A percentile compares a stretch with the other conserved stretches of the same genome.
phyloP scores from a whole-genome alignment of 306 rosid genomes.

The Begonia loranthoides region DNA sequence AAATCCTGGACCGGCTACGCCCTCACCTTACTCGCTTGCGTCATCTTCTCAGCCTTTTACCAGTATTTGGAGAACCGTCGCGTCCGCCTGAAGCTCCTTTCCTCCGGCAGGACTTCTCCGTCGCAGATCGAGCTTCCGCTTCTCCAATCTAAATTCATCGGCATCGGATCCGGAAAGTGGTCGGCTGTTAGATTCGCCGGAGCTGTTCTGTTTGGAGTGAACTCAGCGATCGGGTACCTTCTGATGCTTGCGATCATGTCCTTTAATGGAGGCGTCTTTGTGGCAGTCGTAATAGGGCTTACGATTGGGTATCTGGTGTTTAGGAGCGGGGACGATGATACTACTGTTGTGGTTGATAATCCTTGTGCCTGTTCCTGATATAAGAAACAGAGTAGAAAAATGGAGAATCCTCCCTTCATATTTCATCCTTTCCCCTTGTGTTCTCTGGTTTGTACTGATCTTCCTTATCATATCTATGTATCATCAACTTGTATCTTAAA shows the following conservation, averaged over 20 bases:
- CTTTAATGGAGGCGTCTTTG: slow-evolving; percentile 74
- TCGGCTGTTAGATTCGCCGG: slow-evolving; percentile 30
- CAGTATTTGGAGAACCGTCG: slow-evolving; percentile 71
- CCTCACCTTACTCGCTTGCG: slow-evolving; percentile 51
- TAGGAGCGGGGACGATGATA: slow-evolving; percentile 47
- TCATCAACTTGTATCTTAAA: too few species aligned
- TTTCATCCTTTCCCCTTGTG: too few species aligned
- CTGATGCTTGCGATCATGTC: slow-evolving; percentile 90
- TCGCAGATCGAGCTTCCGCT: slow-evolving; percentile 46
- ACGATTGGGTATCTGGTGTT: slow-evolving; percentile 53
- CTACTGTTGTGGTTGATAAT: slow-evolving; percentile 30
- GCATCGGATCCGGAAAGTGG: slow-evolving; percentile 13
- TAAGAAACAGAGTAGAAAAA: background rate
- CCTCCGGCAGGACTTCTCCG: slow-evolving; percentile 16
- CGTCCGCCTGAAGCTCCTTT: slow-evolving; percentile 38
- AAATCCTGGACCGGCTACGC: slow-evolving; percentile 47
- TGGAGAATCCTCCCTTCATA: background rate
- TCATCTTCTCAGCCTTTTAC: slow-evolving; percentile 51
- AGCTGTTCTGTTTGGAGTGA: slow-evolving; percentile 49
- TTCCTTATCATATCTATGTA: too few species aligned
- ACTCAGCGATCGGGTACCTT: slow-evolving; percentile 75
- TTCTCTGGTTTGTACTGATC: too few species aligned
- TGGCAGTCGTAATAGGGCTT: slow-evolving; percentile 64
- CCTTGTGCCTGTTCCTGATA: slow-evolving; percentile 69
- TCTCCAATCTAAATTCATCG: slow-evolving; percentile 8